Conservation (phyloP, 2,329 filamentous ascomycete genomes). For the Zymoseptoria brevis region DNA sequence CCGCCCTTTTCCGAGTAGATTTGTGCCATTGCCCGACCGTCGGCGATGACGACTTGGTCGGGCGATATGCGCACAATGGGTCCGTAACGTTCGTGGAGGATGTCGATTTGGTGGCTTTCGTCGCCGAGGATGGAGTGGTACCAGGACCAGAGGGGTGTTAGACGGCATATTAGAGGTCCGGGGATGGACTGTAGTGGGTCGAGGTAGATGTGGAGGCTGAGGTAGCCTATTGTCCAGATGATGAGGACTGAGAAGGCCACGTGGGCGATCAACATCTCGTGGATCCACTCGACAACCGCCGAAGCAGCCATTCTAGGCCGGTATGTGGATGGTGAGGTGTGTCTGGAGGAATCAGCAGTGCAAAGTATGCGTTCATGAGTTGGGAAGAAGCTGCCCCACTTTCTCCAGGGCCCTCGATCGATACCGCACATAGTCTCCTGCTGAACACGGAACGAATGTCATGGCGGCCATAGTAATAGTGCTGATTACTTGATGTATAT, state of each 20-base stretch:
- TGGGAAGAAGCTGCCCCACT: too few relatives aligned
- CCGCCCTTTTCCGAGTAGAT: constrained; percentile 48
- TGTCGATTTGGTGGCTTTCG: constrained; percentile 19
- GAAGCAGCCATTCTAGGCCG: background rate
- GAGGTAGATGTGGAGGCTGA: constrained; percentile 29
- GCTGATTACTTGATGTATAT: background rate
- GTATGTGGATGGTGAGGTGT: too few relatives aligned
- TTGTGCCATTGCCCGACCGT: constrained; percentile 38
- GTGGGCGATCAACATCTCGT: background rate
- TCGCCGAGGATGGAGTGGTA: constrained; percentile 27
- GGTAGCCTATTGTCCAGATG: background rate
- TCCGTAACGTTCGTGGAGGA: constrained; percentile 56
- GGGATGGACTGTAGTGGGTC: constrained; percentile 24
- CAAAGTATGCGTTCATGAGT: too few relatives aligned
- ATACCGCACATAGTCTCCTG: too few relatives aligned
- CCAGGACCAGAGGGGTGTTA: constrained; percentile 23
- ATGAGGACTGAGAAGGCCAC: background rate
- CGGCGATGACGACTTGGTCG: constrained; percentile 49
- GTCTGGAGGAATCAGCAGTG: too few relatives aligned
- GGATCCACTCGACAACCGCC: background rate
- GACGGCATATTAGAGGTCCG: constrained; percentile 8
- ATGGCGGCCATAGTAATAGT: background rate
- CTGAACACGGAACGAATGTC: too few relatives aligned
- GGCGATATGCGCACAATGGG: constrained; percentile 66
- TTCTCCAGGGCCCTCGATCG: too few relatives aligned